Evolutionary conservation across 176 grass and related monocot genomes (phyloP), one percentile per base, ranked within the genome.

Genomic region (Eleusine coracana): DNA sequence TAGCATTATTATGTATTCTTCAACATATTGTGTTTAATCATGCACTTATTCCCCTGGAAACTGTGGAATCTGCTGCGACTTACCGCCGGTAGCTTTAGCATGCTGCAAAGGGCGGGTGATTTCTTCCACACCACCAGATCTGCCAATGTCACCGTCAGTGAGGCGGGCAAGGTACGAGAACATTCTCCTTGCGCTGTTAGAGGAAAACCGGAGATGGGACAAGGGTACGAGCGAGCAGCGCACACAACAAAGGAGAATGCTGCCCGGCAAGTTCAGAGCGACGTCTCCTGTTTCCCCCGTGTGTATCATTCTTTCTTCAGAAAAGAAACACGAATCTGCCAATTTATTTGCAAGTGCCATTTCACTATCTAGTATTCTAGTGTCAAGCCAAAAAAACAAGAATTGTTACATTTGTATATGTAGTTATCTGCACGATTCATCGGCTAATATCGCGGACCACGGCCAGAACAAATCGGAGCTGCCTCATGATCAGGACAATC

Each of bases 191-290:
- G 6, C 15, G 29, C 41, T 12, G 62, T 39, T 68, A 25, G 59
- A 74, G 86, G 66, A 45, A 37, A 78, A 70, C 25, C 37, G 13
- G 23, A 48, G 21, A 52, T 55, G 8, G 18, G 58, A 10, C n/a
- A 31, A 39, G 45, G 42, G 73, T 40, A 39, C 29, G 29, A 21
- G 12, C 44, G 37, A 37, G 70, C 48, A 25, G 15, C 71, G 82
- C 82, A 73, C 46, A 74, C 60, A 67, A 56, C 77, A 74, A 66
- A 12, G 34, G 29, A 51, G 60, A 52, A 62, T 40, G 67, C 68
- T 76, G 69, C 71, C n/a, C 23, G 44, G 45, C 9, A 73, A 63
- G 68, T 58, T 62, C 23, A 44, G 5, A 44, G 41, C 41, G 7
- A 44, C 10, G 1, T 1, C 44, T 46, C 44, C 44, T 46, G 2